Conservation (phyloP, 805 yeast species). For the Candida takata region DNA sequence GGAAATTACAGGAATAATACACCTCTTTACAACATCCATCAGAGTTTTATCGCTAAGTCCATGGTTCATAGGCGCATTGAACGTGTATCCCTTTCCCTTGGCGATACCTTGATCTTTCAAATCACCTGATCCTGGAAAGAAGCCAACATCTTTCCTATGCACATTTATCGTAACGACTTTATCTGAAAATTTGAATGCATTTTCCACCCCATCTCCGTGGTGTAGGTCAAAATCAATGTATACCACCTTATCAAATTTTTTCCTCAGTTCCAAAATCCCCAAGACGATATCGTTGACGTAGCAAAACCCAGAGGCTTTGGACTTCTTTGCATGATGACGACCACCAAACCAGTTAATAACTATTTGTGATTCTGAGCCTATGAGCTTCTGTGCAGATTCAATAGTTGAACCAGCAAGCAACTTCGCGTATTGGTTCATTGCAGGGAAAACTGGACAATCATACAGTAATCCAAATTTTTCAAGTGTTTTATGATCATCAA, state of each 20-base stretch:
- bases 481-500: slow-evolving; percentile 11
- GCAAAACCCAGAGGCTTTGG: slow-evolving; percentile 62
- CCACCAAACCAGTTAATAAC: slow-evolving; percentile 78
- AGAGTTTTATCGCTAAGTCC: slow-evolving; percentile 48
- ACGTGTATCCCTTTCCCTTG: slow-evolving; percentile 29
- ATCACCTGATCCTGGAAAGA: slow-evolving; percentile 68
- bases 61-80: slow-evolving; percentile 50
- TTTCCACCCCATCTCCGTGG: slow-evolving; percentile 77
- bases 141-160: slow-evolving; percentile 59
- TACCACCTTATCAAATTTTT: slow-evolving; percentile 37
- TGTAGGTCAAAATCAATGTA: slow-evolving; percentile 72
- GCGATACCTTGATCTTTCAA: slow-evolving; percentile 31
- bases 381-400: slow-evolving; percentile 30
- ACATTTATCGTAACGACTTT: slow-evolving; percentile 56
- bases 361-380: slow-evolving; percentile 12
- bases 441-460: slow-evolving; percentile 62
- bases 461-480: slow-evolving; percentile 41
- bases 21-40: slow-evolving; percentile 28
- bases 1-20: slow-evolving; percentile 36
- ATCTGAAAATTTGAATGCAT: slow-evolving; percentile 49
- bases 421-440: slow-evolving; percentile 41
- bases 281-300: slow-evolving; percentile 64
- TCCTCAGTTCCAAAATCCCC: slow-evolving; percentile 45
- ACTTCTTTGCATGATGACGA: slow-evolving; percentile 56
- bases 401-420: slow-evolving; percentile 53